phyloP scores from a whole-genome alignment of 768 basidiomycete genomes.

The Coprinopsis cinerea region DNA sequence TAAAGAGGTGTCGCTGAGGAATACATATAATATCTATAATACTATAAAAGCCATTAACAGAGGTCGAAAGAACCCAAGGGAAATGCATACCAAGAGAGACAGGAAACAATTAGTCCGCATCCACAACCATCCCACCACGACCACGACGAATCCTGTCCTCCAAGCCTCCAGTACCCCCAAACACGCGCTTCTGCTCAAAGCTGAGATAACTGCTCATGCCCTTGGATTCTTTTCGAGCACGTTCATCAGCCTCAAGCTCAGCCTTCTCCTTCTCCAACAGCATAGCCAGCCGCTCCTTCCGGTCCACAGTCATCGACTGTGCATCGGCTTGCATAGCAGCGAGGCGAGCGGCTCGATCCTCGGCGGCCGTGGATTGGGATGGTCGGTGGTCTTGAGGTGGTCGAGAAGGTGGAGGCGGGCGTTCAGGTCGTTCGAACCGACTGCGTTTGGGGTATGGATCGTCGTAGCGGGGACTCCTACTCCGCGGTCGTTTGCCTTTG shows the following conservation, averaged over 20 bases:
- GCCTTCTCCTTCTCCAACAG: slow-evolving; percentile 74
- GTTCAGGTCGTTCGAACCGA: slow-evolving; percentile 35
- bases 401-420: slow-evolving; percentile 14
- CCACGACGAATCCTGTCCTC: slow-evolving; percentile 77
- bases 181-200: slow-evolving; percentile 79
- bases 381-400: slow-evolving; percentile 16
- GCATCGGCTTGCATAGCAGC: slow-evolving; percentile 87
- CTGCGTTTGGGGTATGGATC: slow-evolving; percentile 39
- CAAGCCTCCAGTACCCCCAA: slow-evolving; percentile 69
- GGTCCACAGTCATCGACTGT: slow-evolving; percentile 53
- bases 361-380: slow-evolving; percentile 20
- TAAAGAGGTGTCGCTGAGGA: neutral
- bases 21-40: slow-evolving; percentile 8
- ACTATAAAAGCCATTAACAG: slow-evolving; percentile 9
- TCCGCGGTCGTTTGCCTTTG: slow-evolving; percentile 35
- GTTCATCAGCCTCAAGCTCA: slow-evolving; percentile 68
- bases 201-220: slow-evolving; percentile 80
- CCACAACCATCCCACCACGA: slow-evolving; percentile 62
- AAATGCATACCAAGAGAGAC: slow-evolving; percentile 4
- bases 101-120: slow-evolving; percentile 37
- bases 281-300: slow-evolving; percentile 63
- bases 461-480: slow-evolving; percentile 24
- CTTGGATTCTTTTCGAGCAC: slow-evolving; percentile 59
- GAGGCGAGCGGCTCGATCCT: slow-evolving; percentile 76
- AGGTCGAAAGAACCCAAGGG: slow-evolving; percentile 1